Evolutionary conservation across 2,329 filamentous ascomycete species (phyloP).

Genomic region (Pyrenochaeta sp.): DNA sequence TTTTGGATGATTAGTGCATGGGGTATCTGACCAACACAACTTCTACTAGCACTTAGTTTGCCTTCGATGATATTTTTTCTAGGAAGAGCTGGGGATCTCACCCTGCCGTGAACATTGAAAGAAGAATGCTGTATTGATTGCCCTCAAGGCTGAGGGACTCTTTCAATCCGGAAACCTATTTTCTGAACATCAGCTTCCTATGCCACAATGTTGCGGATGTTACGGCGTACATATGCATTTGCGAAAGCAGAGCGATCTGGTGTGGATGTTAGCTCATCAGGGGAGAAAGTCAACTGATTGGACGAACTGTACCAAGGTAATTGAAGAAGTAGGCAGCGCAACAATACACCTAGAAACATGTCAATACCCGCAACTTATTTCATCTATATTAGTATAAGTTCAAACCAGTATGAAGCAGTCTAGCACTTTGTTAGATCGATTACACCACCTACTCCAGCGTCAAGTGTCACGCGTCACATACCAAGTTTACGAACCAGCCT

Average conservation of each 20-base stretch:
- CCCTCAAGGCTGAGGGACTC: slow-evolving; percentile 33
- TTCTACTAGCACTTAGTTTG: slow-evolving; percentile 13
- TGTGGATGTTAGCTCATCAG: slow-evolving; percentile 3
- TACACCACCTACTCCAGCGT: neutral
- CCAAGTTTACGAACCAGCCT: slow-evolving; percentile 39
- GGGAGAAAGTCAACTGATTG: neutral
- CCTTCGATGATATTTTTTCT: neutral
- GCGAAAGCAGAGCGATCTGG: slow-evolving; percentile 37
- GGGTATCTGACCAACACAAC: slow-evolving; percentile 40
- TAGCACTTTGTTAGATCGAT: slow-evolving; percentile 11
- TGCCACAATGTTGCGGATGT: neutral
- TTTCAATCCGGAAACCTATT: slow-evolving; percentile 36
- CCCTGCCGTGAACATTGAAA: slow-evolving; percentile 41
- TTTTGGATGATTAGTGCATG: slow-evolving; percentile 42
- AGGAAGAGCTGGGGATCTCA: slow-evolving; percentile 4
- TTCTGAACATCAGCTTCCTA: neutral
- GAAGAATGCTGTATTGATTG: slow-evolving; percentile 41
- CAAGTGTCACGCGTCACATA: neutral
- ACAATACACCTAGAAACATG: slow-evolving; percentile 31
- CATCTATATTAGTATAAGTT: neutral
- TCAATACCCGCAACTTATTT: slow-evolving; percentile 1
- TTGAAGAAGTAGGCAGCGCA: slow-evolving; percentile 46
- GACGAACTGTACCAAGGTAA: slow-evolving; percentile 29
- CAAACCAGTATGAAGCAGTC: slow-evolving; percentile 39
- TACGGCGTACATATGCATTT: slow-evolving; percentile 35